Percentiles rank a stretch among this genome's conserved stretches.
Evolutionary conservation across 179 eudicot species (phyloP).

Genomic region (Gypsophila paniculata): DNA sequence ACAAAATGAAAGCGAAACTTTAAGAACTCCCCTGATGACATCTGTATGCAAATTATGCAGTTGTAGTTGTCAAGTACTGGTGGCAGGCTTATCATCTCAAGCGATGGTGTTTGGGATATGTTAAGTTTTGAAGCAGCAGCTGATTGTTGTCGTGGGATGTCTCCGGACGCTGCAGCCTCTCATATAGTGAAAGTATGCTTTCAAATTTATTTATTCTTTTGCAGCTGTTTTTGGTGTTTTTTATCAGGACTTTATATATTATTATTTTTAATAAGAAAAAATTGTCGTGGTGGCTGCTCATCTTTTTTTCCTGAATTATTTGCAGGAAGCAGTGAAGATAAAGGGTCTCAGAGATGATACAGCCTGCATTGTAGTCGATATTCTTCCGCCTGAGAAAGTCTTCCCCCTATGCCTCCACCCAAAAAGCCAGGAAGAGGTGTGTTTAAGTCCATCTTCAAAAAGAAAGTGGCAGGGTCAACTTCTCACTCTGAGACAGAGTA

Average conservation of each 20-base stretch:
- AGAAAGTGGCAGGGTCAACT: conserved; percentile 57
- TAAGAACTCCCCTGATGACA: conserved; percentile 16
- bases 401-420: conserved; percentile 51
- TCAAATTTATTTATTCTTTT: neutral
- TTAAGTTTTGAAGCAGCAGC: conserved; percentile 73
- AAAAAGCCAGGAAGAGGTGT: conserved; percentile 78
- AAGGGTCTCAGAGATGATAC: conserved; percentile 98
- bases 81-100: conserved; percentile 77
- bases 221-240: neutral
- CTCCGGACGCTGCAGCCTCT: conserved; percentile 82
- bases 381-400: conserved; percentile 62
- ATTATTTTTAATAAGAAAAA: no score
- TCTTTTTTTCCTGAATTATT: conserved; percentile 6
- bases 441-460: conserved; percentile 72
- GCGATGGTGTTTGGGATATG: conserved; percentile 99
- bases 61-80: conserved; percentile 82
- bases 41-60: conserved; percentile 37
- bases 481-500: conserved; percentile 50
- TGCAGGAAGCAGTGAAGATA: conserved; percentile 75
- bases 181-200: conserved; percentile 70
- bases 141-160: conserved; percentile 81
- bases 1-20: no score
- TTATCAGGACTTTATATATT: no score
- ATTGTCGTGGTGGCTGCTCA: conserved; percentile 13
- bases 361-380: conserved; percentile 84